Evolutionary conservation across 768 basidiomycete species (phyloP).

Genomic region (Agaricus blazei): DNA sequence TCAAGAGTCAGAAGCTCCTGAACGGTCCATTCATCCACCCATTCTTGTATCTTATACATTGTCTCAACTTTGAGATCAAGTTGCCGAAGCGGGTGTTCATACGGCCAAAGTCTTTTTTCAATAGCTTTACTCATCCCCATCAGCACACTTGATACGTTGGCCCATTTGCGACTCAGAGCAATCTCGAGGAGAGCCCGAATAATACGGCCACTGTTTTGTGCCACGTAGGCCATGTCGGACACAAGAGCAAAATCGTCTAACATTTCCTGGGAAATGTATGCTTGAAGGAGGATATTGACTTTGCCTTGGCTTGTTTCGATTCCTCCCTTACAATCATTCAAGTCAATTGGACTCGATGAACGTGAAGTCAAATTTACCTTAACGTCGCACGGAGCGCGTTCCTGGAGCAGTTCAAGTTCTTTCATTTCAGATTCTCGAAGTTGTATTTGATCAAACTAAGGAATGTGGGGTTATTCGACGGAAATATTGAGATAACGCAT

Average conservation of each 20-base stretch:
- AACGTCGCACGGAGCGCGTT: constrained; percentile 73
- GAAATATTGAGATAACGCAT: background rate
- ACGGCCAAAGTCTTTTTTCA: constrained; percentile 92
- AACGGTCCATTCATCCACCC: constrained; percentile 77
- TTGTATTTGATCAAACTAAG: constrained; percentile 91
- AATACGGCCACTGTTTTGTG: constrained; percentile 94
- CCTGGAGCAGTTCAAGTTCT: constrained; percentile 72
- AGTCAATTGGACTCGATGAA: background rate
- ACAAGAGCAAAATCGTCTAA: constrained; percentile 95
- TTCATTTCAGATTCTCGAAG: constrained; percentile 83
- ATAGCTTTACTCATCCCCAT: constrained; percentile 92
- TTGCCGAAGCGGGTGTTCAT: constrained; percentile 85
- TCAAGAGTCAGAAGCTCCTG: constrained; percentile 65
- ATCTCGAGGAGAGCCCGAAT: constrained; percentile 93
- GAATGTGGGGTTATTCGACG: constrained; percentile 1
- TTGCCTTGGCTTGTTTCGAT: constrained; percentile 59
- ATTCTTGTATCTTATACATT: constrained; percentile 69
- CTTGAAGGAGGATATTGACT: constrained; percentile 93
- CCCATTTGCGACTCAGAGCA: constrained; percentile 90
- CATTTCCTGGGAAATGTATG: constrained; percentile 73
- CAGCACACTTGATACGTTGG: constrained; percentile 69
- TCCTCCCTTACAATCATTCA: constrained; percentile 45
- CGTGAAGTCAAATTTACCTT: constrained; percentile 40
- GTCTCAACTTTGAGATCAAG: constrained; percentile 74
- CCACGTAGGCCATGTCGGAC: constrained; percentile 90